These are phyloP conservation scores for Royoungia palumana DNA, from an alignment of 768 basidiomycete species.

Conservation along the genomic window DNA sequence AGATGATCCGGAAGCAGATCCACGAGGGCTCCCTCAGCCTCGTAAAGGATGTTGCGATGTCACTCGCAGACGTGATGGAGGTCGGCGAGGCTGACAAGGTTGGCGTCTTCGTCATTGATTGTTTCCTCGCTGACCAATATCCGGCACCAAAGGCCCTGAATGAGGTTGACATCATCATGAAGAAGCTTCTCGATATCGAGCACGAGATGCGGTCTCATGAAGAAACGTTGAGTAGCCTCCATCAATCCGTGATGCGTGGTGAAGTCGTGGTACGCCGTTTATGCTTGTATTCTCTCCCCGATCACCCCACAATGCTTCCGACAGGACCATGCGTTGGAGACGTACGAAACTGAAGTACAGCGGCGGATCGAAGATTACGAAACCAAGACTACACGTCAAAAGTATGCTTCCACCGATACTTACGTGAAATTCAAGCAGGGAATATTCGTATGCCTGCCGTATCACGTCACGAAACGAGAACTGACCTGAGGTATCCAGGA, in stretches of 20 bases:
- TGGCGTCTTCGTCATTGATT: constrained; percentile 10
- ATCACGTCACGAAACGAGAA: not conserved
- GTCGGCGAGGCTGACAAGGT: constrained; percentile 53
- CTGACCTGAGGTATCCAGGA: constrained; percentile 45
- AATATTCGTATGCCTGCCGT: constrained; percentile 55
- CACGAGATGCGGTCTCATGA: constrained; percentile 59
- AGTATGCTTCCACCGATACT: constrained; percentile 59
- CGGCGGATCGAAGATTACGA: constrained; percentile 45
- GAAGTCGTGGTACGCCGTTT: constrained; percentile 53
- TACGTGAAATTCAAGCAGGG: constrained; percentile 62
- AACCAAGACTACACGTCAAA: constrained; percentile 69
- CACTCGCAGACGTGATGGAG: constrained; percentile 62
- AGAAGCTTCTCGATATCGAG: constrained; percentile 62
- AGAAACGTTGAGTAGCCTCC: constrained; percentile 48
- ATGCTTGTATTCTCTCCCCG: not conserved
- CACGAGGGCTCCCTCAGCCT: constrained; percentile 42
- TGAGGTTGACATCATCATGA: constrained; percentile 66
- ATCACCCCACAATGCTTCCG: not conserved
- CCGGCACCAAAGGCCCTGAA: constrained; percentile 42
- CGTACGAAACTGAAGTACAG: constrained; percentile 49
- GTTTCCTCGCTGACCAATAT: not conserved
- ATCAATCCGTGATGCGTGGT: constrained; percentile 53
- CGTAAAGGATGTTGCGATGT: constrained; percentile 50
- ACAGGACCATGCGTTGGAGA: constrained; percentile 50
- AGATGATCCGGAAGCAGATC: constrained; percentile 47